phyloP scores from a whole-genome alignment of 2,329 filamentous ascomycete species.

The Didymella glomerata region DNA sequence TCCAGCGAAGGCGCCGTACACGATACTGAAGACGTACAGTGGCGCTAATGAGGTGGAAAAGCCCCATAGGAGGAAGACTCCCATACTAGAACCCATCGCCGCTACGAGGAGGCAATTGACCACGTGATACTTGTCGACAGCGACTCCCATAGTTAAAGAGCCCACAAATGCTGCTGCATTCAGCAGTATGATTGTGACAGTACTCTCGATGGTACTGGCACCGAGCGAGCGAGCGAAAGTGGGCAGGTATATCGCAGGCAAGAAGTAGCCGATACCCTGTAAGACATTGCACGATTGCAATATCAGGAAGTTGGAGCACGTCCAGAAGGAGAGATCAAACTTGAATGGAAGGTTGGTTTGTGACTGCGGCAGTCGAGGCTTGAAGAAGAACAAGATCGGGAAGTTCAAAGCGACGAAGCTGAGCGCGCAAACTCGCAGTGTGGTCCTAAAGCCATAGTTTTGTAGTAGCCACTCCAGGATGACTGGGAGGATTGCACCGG shows the following conservation, averaged over 20 bases:
- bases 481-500: conserved; percentile 58
- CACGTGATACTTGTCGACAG: conserved; percentile 27
- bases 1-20: conserved; percentile 55
- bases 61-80: neutral
- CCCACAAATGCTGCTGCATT: conserved; percentile 53
- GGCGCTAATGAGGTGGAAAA: conserved; percentile 34
- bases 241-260: conserved; percentile 56
- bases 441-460: conserved; percentile 55
- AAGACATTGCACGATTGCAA: conserved; percentile 55
- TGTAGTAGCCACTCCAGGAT: conserved; percentile 55
- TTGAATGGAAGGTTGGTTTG: conserved; percentile 42
- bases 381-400: conserved; percentile 54
- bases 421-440: conserved; percentile 55
- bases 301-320: conserved; percentile 40
- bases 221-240: conserved; percentile 52
- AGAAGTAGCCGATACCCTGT: conserved; percentile 55
- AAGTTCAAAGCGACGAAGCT: conserved; percentile 49
- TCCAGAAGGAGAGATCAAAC: conserved; percentile 53
- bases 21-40: conserved; percentile 55
- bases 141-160: conserved; percentile 49
- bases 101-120: neutral
- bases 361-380: conserved; percentile 55
- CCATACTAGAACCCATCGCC: neutral
- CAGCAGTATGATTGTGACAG: conserved; percentile 52
- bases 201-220: conserved; percentile 46